Percentiles rank a stretch among this genome's conserved stretches.
These are phyloP conservation scores for Dendrobium nobile DNA, from an alignment of 106 monocot genomes.

Conservation along the genomic window DNA sequence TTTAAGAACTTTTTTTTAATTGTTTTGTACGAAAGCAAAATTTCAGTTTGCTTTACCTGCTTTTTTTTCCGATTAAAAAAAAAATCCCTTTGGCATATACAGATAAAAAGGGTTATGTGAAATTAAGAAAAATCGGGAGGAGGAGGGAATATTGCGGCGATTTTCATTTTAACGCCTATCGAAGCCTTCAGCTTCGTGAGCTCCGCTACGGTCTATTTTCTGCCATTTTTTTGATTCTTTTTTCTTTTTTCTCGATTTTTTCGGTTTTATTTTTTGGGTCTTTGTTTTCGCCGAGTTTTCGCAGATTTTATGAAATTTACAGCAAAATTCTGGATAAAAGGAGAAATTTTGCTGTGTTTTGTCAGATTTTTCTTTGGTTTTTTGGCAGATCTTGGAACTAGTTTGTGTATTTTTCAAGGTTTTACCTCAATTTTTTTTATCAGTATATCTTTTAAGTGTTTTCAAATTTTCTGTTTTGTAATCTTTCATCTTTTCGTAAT, in stretches of 20 bases:
- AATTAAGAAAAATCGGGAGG: neutral
- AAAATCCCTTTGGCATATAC: neutral
- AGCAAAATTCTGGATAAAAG: neutral
- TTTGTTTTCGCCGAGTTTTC: neutral
- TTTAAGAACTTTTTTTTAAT: constrained; percentile 1
- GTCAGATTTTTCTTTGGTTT: neutral
- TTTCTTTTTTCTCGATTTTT: neutral
- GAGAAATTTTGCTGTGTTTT: constrained; percentile 2
- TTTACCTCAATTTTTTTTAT: no score
- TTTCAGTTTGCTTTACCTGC: neutral
- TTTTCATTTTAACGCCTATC: neutral
- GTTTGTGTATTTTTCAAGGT: neutral
- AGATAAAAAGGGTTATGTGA: neutral
- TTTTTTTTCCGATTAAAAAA: neutral
- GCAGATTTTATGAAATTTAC: neutral
- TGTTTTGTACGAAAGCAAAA: neutral
- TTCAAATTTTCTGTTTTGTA: neutral
- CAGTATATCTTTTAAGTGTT: neutral
- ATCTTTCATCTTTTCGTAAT: neutral
- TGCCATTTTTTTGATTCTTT: neutral
- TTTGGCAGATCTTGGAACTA: neutral
- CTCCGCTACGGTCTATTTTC: constrained; percentile 7
- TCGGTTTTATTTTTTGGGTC: constrained; percentile 5
- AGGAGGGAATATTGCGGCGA: neutral
- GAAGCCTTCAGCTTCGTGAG: neutral